Evolutionary conservation across 2,329 filamentous ascomycete species (phyloP).

Genomic region (Alternaria alternata): DNA sequence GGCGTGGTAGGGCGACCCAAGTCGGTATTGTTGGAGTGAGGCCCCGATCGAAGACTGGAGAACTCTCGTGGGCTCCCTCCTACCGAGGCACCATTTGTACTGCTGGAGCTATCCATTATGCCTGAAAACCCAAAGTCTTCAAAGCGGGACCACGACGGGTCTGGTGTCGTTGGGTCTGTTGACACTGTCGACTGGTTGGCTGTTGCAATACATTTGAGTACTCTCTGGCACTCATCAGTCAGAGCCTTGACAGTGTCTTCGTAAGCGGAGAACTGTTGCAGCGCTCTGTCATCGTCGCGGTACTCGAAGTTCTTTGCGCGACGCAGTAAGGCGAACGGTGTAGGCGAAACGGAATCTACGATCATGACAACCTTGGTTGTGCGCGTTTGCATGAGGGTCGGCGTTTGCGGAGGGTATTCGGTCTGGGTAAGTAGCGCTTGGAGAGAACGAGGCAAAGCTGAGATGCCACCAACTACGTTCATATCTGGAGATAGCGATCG

Average conservation of each 20-base stretch:
- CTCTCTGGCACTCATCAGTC: constrained; percentile 92
- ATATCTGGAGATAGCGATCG: constrained; percentile 85
- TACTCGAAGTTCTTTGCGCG: constrained; percentile 96
- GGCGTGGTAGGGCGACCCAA: constrained; percentile 88
- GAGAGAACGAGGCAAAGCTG: constrained; percentile 85
- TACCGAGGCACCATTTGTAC: constrained; percentile 38
- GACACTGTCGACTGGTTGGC: constrained; percentile 80
- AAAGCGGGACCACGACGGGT: constrained; percentile 96
- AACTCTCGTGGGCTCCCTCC: constrained; percentile 70
- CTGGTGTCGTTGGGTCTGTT: constrained; percentile 62
- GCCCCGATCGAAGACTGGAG: constrained; percentile 71
- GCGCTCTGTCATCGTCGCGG: constrained; percentile 82
- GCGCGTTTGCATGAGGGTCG: constrained; percentile 76
- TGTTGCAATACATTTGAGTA: constrained; percentile 85
- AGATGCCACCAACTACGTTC: constrained; percentile 77
- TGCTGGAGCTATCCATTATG: constrained; percentile 70
- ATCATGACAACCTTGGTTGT: constrained; percentile 97
- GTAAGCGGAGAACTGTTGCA: constrained; percentile 86
- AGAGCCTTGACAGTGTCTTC: constrained; percentile 88
- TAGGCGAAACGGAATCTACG: constrained; percentile 92
- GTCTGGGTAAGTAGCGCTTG: constrained; percentile 91
- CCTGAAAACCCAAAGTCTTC: constrained; percentile 92
- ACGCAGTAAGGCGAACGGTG: constrained; percentile 88
- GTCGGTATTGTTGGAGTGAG: constrained; percentile 71
- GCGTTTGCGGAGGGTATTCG: constrained; percentile 87